A percentile compares a stretch with the other conserved stretches of the same genome.
Evolutionary conservation across 208 protist species (phyloP).

Genomic region (Trypanosoma melophagium): DNA sequence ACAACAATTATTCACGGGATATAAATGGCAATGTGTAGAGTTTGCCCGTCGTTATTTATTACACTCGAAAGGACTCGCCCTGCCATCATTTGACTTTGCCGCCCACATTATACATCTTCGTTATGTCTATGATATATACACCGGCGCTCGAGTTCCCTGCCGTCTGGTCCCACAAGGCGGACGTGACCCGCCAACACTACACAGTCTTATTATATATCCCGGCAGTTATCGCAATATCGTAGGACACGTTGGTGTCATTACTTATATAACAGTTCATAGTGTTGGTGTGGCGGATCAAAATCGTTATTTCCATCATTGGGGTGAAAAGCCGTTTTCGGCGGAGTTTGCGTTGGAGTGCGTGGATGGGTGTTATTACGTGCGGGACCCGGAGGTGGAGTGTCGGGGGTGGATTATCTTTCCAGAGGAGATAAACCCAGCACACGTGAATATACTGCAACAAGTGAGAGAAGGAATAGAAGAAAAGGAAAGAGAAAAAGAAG

Average conservation of each 20-base stretch:
- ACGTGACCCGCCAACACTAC: slow-evolving; percentile 38
- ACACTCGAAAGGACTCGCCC: slow-evolving; percentile 52
- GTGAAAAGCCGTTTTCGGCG: slow-evolving; percentile 42
- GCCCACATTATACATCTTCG: slow-evolving; percentile 15
- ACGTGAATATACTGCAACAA: no score
- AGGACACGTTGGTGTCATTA: slow-evolving; percentile 85
- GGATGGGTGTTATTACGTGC: slow-evolving; percentile 57
- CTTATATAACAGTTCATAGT: slow-evolving; percentile 28
- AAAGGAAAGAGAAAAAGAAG: no score
- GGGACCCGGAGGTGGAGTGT: slow-evolving; percentile 62
- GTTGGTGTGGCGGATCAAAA: slow-evolving; percentile 83
- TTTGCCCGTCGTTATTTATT: slow-evolving; percentile 81
- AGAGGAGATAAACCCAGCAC: slow-evolving; percentile 20
- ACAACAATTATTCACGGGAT: slow-evolving; percentile 77
- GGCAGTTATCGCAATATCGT: slow-evolving; percentile 53
- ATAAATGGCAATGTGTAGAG: slow-evolving; percentile 89
- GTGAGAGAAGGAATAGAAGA: no score
- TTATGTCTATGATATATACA: slow-evolving; percentile 21
- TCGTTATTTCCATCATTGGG: slow-evolving; percentile 77
- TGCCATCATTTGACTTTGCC: slow-evolving; percentile 34
- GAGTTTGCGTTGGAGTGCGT: slow-evolving; percentile 46
- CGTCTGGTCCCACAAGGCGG: slow-evolving; percentile 56
- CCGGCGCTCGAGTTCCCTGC: slow-evolving; percentile 46
- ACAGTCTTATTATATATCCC: slow-evolving; percentile 81
- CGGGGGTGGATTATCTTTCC: slow-evolving; percentile 56